These are phyloP conservation scores for Trichophaea hybrida DNA, from an alignment of 2,329 filamentous ascomycete genomes.

Conservation along the genomic window DNA sequence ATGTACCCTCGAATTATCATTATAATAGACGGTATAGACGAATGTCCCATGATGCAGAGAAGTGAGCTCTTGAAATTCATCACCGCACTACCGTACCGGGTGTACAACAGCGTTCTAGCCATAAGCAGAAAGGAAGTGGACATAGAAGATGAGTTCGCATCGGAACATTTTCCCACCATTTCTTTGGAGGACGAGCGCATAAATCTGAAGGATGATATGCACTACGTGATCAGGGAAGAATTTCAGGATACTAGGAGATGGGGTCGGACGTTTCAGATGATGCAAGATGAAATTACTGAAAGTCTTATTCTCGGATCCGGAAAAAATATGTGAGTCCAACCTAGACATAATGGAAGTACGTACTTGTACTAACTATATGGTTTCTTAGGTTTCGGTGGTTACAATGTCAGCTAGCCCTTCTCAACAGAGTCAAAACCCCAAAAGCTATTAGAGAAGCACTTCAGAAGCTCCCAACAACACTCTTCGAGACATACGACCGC, in stretches of 20 bases:
- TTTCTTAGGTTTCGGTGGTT: slow-evolving; percentile 1
- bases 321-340: background rate
- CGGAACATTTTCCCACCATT: background rate
- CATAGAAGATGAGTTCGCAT: background rate
- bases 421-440: background rate
- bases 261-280: background rate
- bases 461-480: background rate
- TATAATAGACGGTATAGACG: background rate
- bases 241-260: background rate
- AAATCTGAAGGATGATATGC: background rate
- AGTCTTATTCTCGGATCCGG: background rate
- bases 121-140: background rate
- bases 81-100: background rate
- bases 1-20: background rate
- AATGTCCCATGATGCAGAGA: background rate
- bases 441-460: background rate
- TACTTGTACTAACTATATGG: too few relatives aligned
- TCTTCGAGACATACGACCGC: slow-evolving; percentile 3
- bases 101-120: background rate
- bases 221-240: background rate
- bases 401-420: background rate
- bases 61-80: background rate
- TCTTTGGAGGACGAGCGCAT: background rate
- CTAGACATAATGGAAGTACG: background rate
- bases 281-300: background rate